Conservation (phyloP, 2,329 filamentous ascomycete genomes). For the Ambrosiella beaveri region DNA sequence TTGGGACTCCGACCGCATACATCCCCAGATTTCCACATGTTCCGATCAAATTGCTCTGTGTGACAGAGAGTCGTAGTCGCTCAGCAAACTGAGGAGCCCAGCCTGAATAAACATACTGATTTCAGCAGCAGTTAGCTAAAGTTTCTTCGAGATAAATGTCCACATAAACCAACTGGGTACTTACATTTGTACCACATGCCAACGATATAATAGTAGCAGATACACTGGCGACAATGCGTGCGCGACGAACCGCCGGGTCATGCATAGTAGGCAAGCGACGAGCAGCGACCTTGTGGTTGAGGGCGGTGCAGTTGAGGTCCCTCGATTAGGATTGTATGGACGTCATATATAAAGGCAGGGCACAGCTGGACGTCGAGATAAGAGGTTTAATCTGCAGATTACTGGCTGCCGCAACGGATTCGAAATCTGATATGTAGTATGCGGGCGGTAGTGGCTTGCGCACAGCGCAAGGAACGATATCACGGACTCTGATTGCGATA, state of each 20-base stretch:
- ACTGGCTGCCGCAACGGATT: neutral
- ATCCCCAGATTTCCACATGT: conserved; percentile 79
- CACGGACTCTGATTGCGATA: neutral
- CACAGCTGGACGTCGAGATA: neutral
- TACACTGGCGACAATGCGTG: conserved; percentile 64
- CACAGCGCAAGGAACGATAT: neutral
- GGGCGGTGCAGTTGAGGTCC: neutral
- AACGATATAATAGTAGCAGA: conserved; percentile 73
- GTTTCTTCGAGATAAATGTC: neutral
- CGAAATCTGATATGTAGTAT: neutral
- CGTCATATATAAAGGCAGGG: neutral
- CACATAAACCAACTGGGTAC: conserved; percentile 18
- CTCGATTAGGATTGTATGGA: neutral
- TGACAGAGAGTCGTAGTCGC: conserved; percentile 72
- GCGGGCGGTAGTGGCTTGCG: neutral
- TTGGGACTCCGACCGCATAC: conserved; percentile 78
- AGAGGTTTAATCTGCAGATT: neutral
- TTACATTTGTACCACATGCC: conserved; percentile 82
- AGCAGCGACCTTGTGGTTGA: neutral
- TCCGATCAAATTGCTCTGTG: conserved; percentile 80
- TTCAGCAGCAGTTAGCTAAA: neutral
- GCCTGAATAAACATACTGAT: conserved; percentile 89
- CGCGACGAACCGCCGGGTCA: conserved; percentile 36
- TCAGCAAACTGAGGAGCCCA: conserved; percentile 95
- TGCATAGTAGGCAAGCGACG: conserved; percentile 19